Evolutionary conservation across 306 rosid species (phyloP).

Genomic region (Vachellia pachyceras): DNA sequence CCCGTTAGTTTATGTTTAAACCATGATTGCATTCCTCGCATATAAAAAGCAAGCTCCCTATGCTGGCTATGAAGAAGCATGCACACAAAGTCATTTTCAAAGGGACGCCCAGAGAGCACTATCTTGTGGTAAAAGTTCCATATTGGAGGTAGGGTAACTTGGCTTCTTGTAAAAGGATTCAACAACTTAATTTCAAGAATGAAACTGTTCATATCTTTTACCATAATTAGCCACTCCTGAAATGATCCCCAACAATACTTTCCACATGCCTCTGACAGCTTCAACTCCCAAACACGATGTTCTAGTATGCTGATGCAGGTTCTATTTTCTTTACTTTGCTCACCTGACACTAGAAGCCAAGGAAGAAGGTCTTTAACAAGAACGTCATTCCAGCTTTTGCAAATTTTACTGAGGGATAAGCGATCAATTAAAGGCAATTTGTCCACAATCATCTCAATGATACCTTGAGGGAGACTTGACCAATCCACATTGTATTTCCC

Average conservation of each 20-base stretch:
- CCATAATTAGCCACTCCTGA: conserved; percentile 66
- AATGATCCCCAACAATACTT: conserved; percentile 72
- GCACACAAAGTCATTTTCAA: conserved; percentile 47
- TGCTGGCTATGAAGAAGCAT: conserved; percentile 57
- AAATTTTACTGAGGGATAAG: conserved; percentile 58
- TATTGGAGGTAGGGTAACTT: conserved; percentile 51
- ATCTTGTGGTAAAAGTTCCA: conserved; percentile 75
- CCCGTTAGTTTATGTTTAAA: conserved; percentile 48
- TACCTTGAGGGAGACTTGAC: conserved; percentile 51
- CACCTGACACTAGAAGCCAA: conserved; percentile 66
- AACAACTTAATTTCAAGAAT: conserved; percentile 50
- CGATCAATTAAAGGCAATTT: conserved; percentile 50
- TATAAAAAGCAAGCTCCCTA: conserved; percentile 56
- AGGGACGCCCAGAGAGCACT: conserved; percentile 58
- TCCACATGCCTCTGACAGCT: conserved; percentile 49
- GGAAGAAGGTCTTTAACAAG: conserved; percentile 61
- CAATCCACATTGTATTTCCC: conserved; percentile 47
- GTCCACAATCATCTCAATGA: conserved; percentile 53
- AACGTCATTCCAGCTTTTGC: conserved; percentile 59
- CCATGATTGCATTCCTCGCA: conserved; percentile 54
- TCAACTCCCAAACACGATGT: conserved; percentile 61
- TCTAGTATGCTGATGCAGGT: conserved; percentile 61
- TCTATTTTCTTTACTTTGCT: conserved; percentile 50
- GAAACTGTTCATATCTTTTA: conserved; percentile 43
- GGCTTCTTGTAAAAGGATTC: conserved; percentile 57